Evolutionary conservation across 352 stramenopile genomes (phyloP), one percentile per base, ranked within the genome.

Genomic region (Globisporangium solare): DNA sequence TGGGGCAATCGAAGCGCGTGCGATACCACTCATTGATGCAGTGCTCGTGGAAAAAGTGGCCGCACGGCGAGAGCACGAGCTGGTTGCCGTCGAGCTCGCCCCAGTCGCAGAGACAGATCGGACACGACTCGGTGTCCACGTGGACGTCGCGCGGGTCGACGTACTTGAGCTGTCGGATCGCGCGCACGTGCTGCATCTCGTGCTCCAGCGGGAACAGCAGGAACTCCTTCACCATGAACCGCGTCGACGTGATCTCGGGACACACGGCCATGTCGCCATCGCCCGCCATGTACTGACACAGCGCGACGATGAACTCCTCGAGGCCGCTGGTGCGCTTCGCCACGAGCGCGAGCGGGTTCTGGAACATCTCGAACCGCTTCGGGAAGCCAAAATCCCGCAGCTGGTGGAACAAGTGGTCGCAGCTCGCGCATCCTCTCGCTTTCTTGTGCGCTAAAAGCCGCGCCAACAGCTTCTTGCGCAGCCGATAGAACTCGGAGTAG

Each of bases 11-110:
- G 24, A 94, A 94, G 54, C 84, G 77, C 51, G 84, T 94, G 45
- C 79, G 78, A 67, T 94, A 94, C 84, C 84, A 94, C 63, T 94
- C 84, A 56, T 91, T 94, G 47, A 94, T 94, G 70, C 84, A 94
- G 63, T 92, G 79, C 55, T 90, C 84, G 61, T 94, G 84, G 67
- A 94, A 94, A 51, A 91, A 94, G 59, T 94, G 84, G 41, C 84
- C 82, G 53, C 84, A 94, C 1, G 79, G 76, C 24, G 84, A 88
- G 15, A 91, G 74, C 53, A 91, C 80, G 50, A 92, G 79, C 54
- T 80, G 72, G 62, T 94, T 90, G 35, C 84, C 84, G 61, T 94
- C 84, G 12, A 94, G 67, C 56, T 92, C 84, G 40, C 73, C 69
- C 84, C 84, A 94, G 64, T 94, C 84, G 41, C 76, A 91, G 17